Conservation (phyloP, 2,329 filamentous ascomycete genomes). For the Helicocarpus griseus region DNA sequence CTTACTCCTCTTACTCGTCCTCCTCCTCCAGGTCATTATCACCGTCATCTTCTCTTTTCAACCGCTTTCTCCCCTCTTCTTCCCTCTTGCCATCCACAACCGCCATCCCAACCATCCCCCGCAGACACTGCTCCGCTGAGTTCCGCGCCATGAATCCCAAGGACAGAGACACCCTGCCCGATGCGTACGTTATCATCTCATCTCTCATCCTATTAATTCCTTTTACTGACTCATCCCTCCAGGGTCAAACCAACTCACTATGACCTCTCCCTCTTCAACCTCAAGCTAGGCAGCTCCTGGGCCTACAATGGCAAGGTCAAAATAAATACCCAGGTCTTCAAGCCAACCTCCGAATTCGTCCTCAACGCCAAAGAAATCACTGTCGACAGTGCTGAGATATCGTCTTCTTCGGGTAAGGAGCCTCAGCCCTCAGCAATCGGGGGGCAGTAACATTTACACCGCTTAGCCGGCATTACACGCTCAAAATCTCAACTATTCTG, state of each 20-base stretch:
- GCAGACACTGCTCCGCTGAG: constrained; percentile 33
- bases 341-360: constrained; percentile 64
- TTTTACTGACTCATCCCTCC: neutral
- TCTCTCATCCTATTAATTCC: constrained; percentile 1
- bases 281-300: constrained; percentile 64
- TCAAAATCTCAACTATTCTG: too few species aligned
- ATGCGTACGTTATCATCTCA: constrained; percentile 25
- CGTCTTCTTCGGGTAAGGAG: constrained; percentile 24
- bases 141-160: constrained; percentile 32
- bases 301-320: constrained; percentile 77
- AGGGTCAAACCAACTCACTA: constrained; percentile 82
- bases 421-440: neutral
- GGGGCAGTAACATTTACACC: neutral
- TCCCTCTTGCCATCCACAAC: constrained; percentile 13
- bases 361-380: constrained; percentile 81
- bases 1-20: neutral
- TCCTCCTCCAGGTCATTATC: neutral
- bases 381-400: constrained; percentile 50
- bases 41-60: constrained; percentile 3
- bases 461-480: too few species aligned
- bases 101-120: constrained; percentile 13
- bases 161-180: constrained; percentile 39
- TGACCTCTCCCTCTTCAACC: constrained; percentile 65
- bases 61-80: neutral
- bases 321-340: constrained; percentile 65